Evolutionary conservation across 305 asterid species (phyloP), one percentile per base, ranked within the genome.

Genomic region (Fraxinus angustifolia): DNA sequence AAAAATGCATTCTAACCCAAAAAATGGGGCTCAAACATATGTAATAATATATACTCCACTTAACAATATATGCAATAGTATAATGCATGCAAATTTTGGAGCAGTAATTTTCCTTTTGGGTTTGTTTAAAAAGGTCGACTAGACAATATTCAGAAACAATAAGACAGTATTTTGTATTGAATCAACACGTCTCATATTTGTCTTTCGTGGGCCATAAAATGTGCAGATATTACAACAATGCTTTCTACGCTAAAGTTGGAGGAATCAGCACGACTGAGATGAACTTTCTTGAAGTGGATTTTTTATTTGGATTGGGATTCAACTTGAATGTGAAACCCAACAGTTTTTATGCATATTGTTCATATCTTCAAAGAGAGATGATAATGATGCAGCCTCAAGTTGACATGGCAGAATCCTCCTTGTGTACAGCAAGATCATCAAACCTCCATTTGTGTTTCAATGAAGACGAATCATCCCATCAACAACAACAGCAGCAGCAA

Each of bases 241-340:
- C 98, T 72, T 91, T 94, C 83, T 94, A 91, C 86, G 99, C 97
- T 14, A 92, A 94, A 82, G 95, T 95, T 10, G 99, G 99, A 79
- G 99, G 99, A 81, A 95, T 95, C 82, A 92, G 95, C 97, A 93
- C 94, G 83, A 85, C 86, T 76, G 99, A 95, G 89, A 95, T 95
- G 95, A 95, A 95, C 85, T 87, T 92, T 87, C 97, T 95, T 42
- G 99, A 95, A 87, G 95, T 94, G 84, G 99, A 95, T 85, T 95
- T 95, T 80, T 86, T 95, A 28, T 95, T 95, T 78, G 98, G 98
- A 77, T 81, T 95, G 85, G 96, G 97, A 3, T 95, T 95, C 86
- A 93, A 92, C 38, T 85, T 95, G 84, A 95, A 95, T 83, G 97
- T 95, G 88, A 95, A 92, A 6, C 99, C 99, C 67, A 79, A 91